Evolutionary conservation across 208 protist genomes (phyloP), one percentile per base, ranked within the genome.

Genomic region (Trypanosoma caninum): DNA sequence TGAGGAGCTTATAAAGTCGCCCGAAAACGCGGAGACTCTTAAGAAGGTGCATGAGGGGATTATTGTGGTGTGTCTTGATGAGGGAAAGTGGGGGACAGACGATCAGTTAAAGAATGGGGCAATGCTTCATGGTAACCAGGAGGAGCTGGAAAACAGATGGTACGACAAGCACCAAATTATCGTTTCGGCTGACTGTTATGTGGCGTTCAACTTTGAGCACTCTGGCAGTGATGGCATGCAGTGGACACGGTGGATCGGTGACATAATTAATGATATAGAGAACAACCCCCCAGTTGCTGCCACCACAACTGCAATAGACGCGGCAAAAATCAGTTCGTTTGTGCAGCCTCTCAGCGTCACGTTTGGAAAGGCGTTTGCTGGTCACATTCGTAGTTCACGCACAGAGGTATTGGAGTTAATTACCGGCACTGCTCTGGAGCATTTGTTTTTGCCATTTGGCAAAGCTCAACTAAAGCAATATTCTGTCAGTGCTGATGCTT

Each of bases 151-250:
- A 69, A 95, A 97, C 73, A 83, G 91, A 42, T 97, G 91, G 86
- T 97, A 92, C 68, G 91, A 97, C 76, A 97, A 95, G 69, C 85
- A 97, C 54, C 90, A 97, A 74, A 50, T 95, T 40, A 91, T 95
- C 65, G 79, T 97, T 46, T 89, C 83, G 23, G 84, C 83, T 22
- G 84, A 91, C 44, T 86, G 91, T 28, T 77, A 84, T 23, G 76
- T 88, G 11, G 87, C 85, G 7, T 92, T 95, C 46, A 95, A 95
- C 72, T 94, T 92, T 55, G 91, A 97, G 73, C 50, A 87, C 16
- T 77, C 87, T 13, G 66, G 56, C 25, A 90, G 91, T 58, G 83
- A 93, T 41, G 72, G 82, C 28, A 70, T 84, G 52, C 82, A 92
- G 60, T 97, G 91, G 91, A 63, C 68, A 13, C 76, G 82, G 41